Evolutionary conservation across 1,284 basidiomycete species (phyloP).

Genomic region (Chondrostereum purpureum): DNA sequence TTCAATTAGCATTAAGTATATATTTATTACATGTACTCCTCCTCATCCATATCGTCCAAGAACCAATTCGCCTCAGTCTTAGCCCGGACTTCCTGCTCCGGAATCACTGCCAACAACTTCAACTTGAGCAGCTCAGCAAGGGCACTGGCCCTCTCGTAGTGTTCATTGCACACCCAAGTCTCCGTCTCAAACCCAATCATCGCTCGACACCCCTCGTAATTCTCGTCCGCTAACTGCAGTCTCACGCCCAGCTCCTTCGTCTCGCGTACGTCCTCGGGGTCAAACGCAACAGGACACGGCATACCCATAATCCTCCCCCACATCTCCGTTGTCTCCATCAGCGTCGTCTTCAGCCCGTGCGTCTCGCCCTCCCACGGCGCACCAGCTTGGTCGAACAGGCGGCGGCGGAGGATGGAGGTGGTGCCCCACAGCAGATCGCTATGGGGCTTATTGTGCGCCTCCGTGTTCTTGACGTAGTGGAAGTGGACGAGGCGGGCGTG

Average conservation of each 20-base stretch:
- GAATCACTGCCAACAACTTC: conserved; percentile 16
- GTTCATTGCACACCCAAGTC: conserved; percentile 24
- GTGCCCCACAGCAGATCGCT: conserved; percentile 22
- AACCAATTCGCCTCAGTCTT: conserved; percentile 27
- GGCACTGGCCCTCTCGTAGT: conserved; percentile 25
- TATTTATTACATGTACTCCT: conserved; percentile 25
- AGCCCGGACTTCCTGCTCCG: conserved; percentile 21
- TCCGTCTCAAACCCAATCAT: conserved; percentile 16
- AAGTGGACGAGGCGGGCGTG: conserved; percentile 28
- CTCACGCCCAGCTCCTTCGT: conserved; percentile 22
- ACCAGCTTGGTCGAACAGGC: conserved; percentile 26
- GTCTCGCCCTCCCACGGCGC: conserved; percentile 31
- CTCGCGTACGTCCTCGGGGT: conserved; percentile 25
- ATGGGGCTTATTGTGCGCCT: conserved; percentile 26
- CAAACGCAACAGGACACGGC: conserved; percentile 32
- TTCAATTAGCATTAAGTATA: too few species aligned
- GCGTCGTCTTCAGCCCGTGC: conserved; percentile 23
- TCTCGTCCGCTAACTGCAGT: conserved; percentile 18
- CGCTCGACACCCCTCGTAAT: conserved; percentile 16
- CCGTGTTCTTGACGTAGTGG: conserved; percentile 28
- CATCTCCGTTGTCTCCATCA: conserved; percentile 24
- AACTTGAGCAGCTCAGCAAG: conserved; percentile 21
- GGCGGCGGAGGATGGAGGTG: conserved; percentile 19
- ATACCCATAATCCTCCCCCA: conserved; percentile 24
- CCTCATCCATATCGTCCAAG: background rate